Evolutionary conservation across 2,329 filamentous ascomycete genomes (phyloP).

Genomic region (Pseudogymnoascus sp.): DNA sequence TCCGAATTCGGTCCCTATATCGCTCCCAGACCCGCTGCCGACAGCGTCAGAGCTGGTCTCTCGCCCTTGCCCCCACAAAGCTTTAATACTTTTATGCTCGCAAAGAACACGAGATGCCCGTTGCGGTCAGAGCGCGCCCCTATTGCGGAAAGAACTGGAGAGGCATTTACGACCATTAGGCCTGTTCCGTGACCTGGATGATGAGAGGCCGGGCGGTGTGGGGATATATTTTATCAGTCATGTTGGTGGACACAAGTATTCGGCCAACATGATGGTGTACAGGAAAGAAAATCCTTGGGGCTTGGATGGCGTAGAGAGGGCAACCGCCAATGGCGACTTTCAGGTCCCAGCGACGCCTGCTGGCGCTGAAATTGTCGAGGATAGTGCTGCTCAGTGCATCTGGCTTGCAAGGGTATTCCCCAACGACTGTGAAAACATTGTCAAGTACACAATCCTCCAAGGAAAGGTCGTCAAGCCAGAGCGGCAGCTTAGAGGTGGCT

Average conservation of each 20-base stretch:
- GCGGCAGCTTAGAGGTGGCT: conserved; percentile 77
- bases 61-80: conserved; percentile 69
- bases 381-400: conserved; percentile 77
- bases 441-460: conserved; percentile 81
- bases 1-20: conserved; percentile 23
- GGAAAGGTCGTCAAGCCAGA: conserved; percentile 91
- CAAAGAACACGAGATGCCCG: conserved; percentile 91
- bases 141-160: conserved; percentile 83
- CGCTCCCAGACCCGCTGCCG: conserved; percentile 26
- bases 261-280: conserved; percentile 90
- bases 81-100: conserved; percentile 86
- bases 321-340: conserved; percentile 25
- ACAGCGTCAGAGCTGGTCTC: conserved; percentile 39
- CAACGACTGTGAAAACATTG: conserved; percentile 87
- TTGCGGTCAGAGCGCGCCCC: conserved; percentile 86
- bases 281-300: conserved; percentile 39
- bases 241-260: conserved; percentile 93
- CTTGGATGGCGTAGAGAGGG: conserved; percentile 23
- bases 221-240: conserved; percentile 96
- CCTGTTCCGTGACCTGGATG: conserved; percentile 77
- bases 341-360: not conserved
- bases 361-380: conserved; percentile 31
- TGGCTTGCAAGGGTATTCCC: conserved; percentile 82
- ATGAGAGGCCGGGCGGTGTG: conserved; percentile 83
- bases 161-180: conserved; percentile 78